These are phyloP conservation scores for Candida anglica DNA, from an alignment of 805 yeast species.

Conservation along the genomic window DNA sequence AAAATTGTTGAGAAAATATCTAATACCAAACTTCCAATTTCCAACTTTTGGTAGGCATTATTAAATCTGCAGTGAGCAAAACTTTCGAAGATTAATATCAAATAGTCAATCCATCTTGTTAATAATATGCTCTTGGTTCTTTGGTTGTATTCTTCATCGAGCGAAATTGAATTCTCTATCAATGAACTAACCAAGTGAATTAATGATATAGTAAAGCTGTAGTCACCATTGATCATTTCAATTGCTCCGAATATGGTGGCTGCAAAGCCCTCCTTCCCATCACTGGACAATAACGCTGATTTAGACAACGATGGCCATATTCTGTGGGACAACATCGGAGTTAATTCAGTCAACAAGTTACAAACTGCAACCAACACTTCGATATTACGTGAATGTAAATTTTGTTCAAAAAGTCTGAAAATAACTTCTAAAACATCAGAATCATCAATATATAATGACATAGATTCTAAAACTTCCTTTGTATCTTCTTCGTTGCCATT, in stretches of 20 bases:
- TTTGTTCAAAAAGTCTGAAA: constrained; percentile 63
- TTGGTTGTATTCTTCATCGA: constrained; percentile 27
- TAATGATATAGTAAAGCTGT: constrained; percentile 57
- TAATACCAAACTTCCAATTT: constrained; percentile 54
- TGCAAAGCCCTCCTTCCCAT: constrained; percentile 61
- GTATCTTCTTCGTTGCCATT: constrained; percentile 20
- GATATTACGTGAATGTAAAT: constrained; percentile 53
- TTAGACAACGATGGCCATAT: constrained; percentile 78
- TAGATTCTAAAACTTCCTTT: constrained; percentile 31
- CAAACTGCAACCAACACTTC: constrained; percentile 42
- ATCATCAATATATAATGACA: constrained; percentile 47
- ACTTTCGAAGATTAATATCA: constrained; percentile 70
- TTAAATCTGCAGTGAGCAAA: constrained; percentile 67
- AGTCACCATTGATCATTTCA: constrained; percentile 69
- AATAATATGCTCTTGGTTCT: constrained; percentile 50
- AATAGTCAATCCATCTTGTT: constrained; percentile 48
- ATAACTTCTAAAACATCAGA: constrained; percentile 61
- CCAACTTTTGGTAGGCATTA: constrained; percentile 51
- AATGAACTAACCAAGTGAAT: constrained; percentile 53
- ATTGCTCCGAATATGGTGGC: constrained; percentile 61
- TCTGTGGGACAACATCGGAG: constrained; percentile 51
- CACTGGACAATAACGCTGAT: constrained; percentile 59
- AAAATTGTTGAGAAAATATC: constrained; percentile 54
- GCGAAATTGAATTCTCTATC: constrained; percentile 39
- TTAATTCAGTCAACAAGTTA: constrained; percentile 46